Evolutionary conservation across 2,329 filamentous ascomycete species (phyloP).

Genomic region (Alternaria triticina): DNA sequence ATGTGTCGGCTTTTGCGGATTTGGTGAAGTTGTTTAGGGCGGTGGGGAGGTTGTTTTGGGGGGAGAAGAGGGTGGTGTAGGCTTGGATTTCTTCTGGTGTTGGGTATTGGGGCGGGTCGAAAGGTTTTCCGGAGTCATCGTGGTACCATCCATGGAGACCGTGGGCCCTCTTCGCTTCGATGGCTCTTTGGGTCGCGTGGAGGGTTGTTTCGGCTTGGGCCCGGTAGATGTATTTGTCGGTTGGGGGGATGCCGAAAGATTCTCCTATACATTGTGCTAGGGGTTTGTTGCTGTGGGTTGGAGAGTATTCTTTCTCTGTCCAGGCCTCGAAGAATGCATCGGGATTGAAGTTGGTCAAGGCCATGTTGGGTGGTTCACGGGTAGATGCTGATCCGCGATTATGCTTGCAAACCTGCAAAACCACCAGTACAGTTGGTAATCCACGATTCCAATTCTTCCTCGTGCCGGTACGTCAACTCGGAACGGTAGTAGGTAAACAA

Average conservation of each 20-base stretch:
- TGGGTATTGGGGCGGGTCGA: slow-evolving; percentile 25
- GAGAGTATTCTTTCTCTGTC: slow-evolving; percentile 46
- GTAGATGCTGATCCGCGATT: background rate
- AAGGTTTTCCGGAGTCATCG: slow-evolving; percentile 48
- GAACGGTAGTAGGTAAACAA: slow-evolving; percentile 10
- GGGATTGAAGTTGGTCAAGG: slow-evolving; percentile 51
- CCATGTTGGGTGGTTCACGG: slow-evolving; percentile 22
- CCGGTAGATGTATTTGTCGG: slow-evolving; percentile 59
- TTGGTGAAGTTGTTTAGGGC: slow-evolving; percentile 67
- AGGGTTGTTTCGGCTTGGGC: slow-evolving; percentile 60
- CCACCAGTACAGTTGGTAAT: background rate
- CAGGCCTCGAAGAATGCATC: slow-evolving; percentile 54
- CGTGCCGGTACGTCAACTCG: background rate
- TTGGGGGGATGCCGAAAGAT: slow-evolving; percentile 54
- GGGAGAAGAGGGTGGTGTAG: slow-evolving; percentile 71
- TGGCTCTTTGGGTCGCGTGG: slow-evolving; percentile 56
- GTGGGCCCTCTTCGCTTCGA: slow-evolving; percentile 54
- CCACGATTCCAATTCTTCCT: background rate
- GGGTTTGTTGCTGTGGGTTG: slow-evolving; percentile 28
- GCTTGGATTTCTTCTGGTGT: slow-evolving; percentile 63
- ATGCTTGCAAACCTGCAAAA: background rate
- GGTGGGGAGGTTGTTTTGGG: slow-evolving; percentile 64
- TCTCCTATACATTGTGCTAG: slow-evolving; percentile 55
- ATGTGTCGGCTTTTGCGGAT: slow-evolving; percentile 70
- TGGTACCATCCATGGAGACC: slow-evolving; percentile 61